These are phyloP conservation scores for Trichosporon coremiiforme DNA, from an alignment of 1,284 basidiomycete genomes.

Conservation along the genomic window DNA sequence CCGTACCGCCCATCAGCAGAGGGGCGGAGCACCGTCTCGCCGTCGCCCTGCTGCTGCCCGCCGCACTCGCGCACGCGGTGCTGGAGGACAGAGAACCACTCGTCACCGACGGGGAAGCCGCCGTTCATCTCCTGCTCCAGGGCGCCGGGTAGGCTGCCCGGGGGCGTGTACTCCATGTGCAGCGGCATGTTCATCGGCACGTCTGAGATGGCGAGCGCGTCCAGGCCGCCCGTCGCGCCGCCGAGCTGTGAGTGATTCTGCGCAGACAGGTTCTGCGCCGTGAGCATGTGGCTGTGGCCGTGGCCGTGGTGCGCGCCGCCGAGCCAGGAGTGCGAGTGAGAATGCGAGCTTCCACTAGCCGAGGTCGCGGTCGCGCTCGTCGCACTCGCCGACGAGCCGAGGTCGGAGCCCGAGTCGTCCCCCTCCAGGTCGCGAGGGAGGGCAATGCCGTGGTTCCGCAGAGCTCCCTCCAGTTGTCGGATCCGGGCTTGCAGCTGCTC, in stretches of 20 bases:
- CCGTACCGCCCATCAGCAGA: not conserved
- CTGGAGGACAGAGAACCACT: conserved; percentile 12
- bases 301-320: not conserved
- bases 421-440: not conserved
- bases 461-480: conserved; percentile 1
- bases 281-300: not conserved
- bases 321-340: conserved; percentile 6
- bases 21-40: not conserved
- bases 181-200: conserved; percentile 18
- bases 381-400: not conserved
- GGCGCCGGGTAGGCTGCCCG: not conserved
- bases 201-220: conserved; percentile 11
- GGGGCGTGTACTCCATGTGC: conserved; percentile 18
- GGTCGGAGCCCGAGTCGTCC: not conserved
- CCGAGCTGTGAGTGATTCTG: not conserved
- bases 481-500: conserved; percentile 11
- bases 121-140: conserved; percentile 12
- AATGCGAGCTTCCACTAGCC: not conserved
- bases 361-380: not conserved
- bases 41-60: conserved; percentile 13
- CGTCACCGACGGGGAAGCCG: conserved; percentile 11
- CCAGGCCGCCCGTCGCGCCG: not conserved
- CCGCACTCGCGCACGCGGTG: conserved; percentile 8
- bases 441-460: conserved; percentile 8
- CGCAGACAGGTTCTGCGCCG: conserved; percentile 13